Base-by-base conservation (phyloP, 306 rosid species). In the Vachellia collinsii region DNA sequence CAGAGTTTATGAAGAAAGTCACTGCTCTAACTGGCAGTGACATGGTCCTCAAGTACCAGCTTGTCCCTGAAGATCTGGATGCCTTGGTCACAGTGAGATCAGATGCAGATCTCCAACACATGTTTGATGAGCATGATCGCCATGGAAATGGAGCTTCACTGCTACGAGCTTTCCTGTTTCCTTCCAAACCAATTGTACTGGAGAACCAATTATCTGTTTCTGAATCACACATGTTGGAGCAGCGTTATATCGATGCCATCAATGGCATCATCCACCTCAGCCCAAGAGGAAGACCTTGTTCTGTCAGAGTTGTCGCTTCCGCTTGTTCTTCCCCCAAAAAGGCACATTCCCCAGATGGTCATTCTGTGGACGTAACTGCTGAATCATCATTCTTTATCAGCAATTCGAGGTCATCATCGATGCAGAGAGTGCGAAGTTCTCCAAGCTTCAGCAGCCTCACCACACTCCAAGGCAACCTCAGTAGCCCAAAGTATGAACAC, bases 231-330 rank as follows among this genome's bases (percentile, higher is more conserved):
- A 29, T 38, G 0, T 65, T 83, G 1, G 93, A 92, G 88, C 97
- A 92, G n/a, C 90, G 94, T 8, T 92, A 92, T 7, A 71, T 94
- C 0, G 98, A 92, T 14, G 97, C 94, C 64, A 37, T 94, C 65
- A 94, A 94, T 9, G 94, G 97, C 75, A 65, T 92, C 8, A 70
- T 79, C 3, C 86, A 90, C 0, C 71, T 23, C 83, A 19, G 38
- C 69, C 42, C 51, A 84, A 3, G 71, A 58, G 5, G 23, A 2
- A 86, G 41, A 70, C 72, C 1, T 36, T 16, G 71, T 36, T 77
- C 41, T 37, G 36, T 77, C 14, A 72, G 47, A 42, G 77, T 79
- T 10, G 37, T 54, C 1, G 76, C 75, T 9, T 94, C 98, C 0
- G 84, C 88, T 0, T 87, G 94, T 81, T 90, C 97, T 20, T 91